Base-by-base conservation (phyloP, 768 basidiomycete genomes). In the Royoungia palumana region DNA sequence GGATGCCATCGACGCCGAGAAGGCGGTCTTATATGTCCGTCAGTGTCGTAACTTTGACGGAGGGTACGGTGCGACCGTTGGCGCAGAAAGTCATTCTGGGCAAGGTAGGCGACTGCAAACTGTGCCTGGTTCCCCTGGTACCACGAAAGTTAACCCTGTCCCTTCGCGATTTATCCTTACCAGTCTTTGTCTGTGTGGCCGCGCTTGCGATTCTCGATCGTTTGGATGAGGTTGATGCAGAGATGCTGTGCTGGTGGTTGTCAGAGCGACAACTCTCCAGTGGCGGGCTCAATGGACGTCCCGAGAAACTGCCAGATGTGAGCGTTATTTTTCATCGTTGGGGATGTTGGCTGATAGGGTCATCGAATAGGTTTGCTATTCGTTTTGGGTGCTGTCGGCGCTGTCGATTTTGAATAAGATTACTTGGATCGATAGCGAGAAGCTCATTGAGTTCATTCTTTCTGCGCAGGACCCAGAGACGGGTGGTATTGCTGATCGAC, bases 231-330 rank as follows among this genome's bases (percentile, higher is more conserved):
- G 77, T 95, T 4, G 92, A 97, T 60, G 63, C 72, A 2, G 79
- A 89, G n/a, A 88, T 82, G 24, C 71, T 97, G 1, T 87, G 75
- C 3, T 94, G 91, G 87, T 98, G 96, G 96, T 70, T 99, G 4
- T 80, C 89, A 6, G 96, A 98, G 62, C 76, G 96, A 7, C 96
- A 99, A 64, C 74, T 96, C 12, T 87, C 94, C 0, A 92, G 80
- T 58, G 96, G 96, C 8, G 96, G 96, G 0, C 72, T 99, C 50
- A 98, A 98, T 57, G 96, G 95, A 0, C 77, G 96, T n/a, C 96
- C 96, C 10, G 92, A 99, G 65, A 99, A 99, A 70, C 73, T 98
- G 28, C 91, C 94, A 70, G 95, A 98, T 63, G 96, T 95, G 57
- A 58, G 84, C 43, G 14, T 22, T 20, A 0, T 27, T 25, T 37